Percentiles rank a stretch among this genome's conserved stretches.
phyloP scores from a whole-genome alignment of 768 basidiomycete genomes.

The Phlegmacium glaucopus region DNA sequence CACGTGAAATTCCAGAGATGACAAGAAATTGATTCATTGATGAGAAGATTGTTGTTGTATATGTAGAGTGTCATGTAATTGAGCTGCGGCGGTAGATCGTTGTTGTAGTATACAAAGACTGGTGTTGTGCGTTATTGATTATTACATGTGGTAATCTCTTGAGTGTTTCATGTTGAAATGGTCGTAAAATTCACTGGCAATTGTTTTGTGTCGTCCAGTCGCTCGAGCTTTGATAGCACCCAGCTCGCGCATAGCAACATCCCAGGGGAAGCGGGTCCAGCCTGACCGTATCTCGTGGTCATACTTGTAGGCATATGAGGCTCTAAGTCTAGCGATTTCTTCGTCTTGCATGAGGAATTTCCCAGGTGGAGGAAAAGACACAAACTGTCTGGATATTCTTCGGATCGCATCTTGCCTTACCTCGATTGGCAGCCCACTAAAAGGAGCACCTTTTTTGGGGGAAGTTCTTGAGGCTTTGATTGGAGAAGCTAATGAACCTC shows the following conservation, averaged over 20 bases:
- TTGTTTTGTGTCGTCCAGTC: conserved; percentile 36
- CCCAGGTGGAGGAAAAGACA: conserved; percentile 17
- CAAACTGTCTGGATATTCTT: conserved; percentile 41
- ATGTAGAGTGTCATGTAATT: too few relatives aligned
- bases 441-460: conserved; percentile 20
- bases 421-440: conserved; percentile 40
- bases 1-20: too few relatives aligned
- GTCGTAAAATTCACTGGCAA: conserved; percentile 44
- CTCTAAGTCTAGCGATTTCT: conserved; percentile 37
- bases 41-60: too few relatives aligned
- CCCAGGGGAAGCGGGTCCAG: conserved; percentile 38
- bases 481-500: conserved; percentile 20
- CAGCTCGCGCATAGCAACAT: conserved; percentile 53
- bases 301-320: conserved; percentile 53
- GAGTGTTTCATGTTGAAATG: conserved; percentile 31
- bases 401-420: conserved; percentile 52
- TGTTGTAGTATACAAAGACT: too few relatives aligned
- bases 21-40: too few relatives aligned
- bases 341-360: conserved; percentile 28
- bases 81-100: too few relatives aligned
- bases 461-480: conserved; percentile 12
- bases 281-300: conserved; percentile 23
- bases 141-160: conserved; percentile 13
- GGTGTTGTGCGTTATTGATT: not conserved
- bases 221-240: conserved; percentile 49